These are phyloP conservation scores for Chloris gayana DNA, from an alignment of 176 grass and related monocot genomes.

Conservation along the genomic window DNA sequence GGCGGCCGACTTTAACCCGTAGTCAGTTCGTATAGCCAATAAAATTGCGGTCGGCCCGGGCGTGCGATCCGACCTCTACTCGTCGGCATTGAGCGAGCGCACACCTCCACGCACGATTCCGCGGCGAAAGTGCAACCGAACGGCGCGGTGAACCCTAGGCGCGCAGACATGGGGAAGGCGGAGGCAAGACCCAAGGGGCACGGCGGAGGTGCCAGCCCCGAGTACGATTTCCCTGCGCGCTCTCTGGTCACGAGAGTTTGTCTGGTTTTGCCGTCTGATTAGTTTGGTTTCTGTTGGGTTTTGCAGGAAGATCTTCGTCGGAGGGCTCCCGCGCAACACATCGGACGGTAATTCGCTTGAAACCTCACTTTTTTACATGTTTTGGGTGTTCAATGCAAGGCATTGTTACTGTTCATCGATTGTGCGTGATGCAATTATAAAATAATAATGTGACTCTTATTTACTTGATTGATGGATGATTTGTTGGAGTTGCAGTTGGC, in stretches of 20 bases:
- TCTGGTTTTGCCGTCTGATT: conserved; percentile 25
- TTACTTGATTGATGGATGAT: not conserved
- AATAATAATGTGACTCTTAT: not conserved
- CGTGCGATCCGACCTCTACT: not conserved
- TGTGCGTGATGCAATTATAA: not conserved
- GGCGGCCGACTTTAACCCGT: not conserved
- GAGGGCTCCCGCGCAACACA: conserved; percentile 76
- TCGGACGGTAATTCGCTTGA: conserved; percentile 49
- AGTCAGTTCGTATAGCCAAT: not conserved
- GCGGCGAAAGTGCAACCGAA: not conserved
- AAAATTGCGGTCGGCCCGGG: not conserved
- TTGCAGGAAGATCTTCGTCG: conserved; percentile 92
- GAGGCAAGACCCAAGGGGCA: conserved; percentile 47
- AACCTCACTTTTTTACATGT: not conserved
- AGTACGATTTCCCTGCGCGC: conserved; percentile 34
- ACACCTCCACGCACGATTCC: not conserved
- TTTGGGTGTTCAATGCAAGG: conserved; percentile 7
- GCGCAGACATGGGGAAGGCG: conserved; percentile 36
- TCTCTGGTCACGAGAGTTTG: not conserved
- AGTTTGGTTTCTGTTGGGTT: conserved; percentile 9
- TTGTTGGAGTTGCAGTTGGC: not conserved
- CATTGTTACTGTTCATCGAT: not conserved
- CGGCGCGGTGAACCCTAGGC: not conserved
- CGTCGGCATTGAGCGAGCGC: not conserved
- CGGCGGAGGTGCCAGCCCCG: conserved; percentile 46